Evolutionary conservation across 495 filamentous ascomycete genomes (phyloP), one percentile per base, ranked within the genome.

Genomic region (Lasiosphaeria miniovina): DNA sequence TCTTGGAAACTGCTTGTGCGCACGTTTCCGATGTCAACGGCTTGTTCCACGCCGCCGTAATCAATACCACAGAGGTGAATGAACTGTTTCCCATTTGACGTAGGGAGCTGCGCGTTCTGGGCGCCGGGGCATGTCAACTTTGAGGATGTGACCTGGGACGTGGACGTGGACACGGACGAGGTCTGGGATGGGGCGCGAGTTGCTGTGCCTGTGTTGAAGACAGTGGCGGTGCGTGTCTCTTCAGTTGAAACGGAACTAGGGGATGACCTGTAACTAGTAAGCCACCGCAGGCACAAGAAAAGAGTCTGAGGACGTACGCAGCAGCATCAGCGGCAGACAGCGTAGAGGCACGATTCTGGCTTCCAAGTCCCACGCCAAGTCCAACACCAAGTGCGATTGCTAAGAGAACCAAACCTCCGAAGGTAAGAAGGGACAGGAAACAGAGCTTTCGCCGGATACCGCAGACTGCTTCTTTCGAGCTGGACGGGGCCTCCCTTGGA

Each of bases 331-430:
- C 40, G 35, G 36, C 24, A 24, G 11, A 15, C 4, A 24, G 24
- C 24, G n/a, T 38, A 33, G 12, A 32, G 34, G 33, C 49, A 14
- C 43, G 55, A 17, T 57, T 59, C 40, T 64, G 57, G 24, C 49
- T 55, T 11, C 40, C 49, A 17, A 58, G 17, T 12, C 60, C 66
- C 10, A 66, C 61, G 8, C 56, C 64, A 35, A 68, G 60, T 11
- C 66, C 63, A 1, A 66, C 66, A 7, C 63, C 64, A 31, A 68
- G 38, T 33, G 55, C 66, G 12, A 68, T 55, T 4, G 40, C 63
- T n/a, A 64, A 12, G 11, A 66, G 54, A 46, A 62, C 31, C 40
- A 68, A 9, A 0, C 52, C 55, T 12, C 48, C 63, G 4, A 61
- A n/a, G 5, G 38, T 61, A 4, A 66, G 36, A 2, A 68, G 36